Evolutionary conservation across 1,284 basidiomycete species (phyloP).

Genomic region (Cutaneotrichosporon mucoides): DNA sequence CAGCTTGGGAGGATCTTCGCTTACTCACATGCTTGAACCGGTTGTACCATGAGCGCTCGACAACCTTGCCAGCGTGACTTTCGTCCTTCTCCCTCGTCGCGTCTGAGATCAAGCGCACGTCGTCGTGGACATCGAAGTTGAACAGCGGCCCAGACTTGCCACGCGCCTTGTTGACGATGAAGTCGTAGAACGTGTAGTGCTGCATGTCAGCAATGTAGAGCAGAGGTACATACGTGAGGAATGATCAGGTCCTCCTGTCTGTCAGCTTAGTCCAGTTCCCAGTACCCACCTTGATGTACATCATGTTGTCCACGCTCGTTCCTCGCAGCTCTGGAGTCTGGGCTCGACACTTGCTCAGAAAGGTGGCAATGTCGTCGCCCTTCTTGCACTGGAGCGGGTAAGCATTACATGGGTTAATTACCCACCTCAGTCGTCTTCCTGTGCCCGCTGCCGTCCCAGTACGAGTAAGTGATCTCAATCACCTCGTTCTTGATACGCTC

Average conservation of each 20-base stretch:
- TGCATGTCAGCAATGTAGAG: constrained; percentile 42
- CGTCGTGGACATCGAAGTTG: constrained; percentile 99
- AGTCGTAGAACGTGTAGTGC: constrained; percentile 98
- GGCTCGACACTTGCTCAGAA: constrained; percentile 86
- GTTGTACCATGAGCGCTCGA: constrained; percentile 93
- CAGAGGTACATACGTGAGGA: constrained; percentile 64
- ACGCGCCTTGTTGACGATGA: constrained; percentile 95
- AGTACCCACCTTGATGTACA: constrained; percentile 85
- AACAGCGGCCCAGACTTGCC: constrained; percentile 98
- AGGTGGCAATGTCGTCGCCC: constrained; percentile 83
- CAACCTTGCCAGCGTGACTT: constrained; percentile 97
- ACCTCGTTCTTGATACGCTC: constrained; percentile 40
- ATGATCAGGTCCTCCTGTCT: constrained; percentile 87
- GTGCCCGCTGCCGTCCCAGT: constrained; percentile 98
- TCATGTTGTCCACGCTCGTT: constrained; percentile 88
- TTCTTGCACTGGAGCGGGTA: constrained; percentile 75
- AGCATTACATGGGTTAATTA: constrained; percentile 12
- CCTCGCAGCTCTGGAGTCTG: constrained; percentile 89
- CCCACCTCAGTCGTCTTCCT: constrained; percentile 83
- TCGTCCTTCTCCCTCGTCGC: constrained; percentile 97
- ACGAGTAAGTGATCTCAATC: constrained; percentile 67
- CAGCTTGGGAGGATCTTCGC: constrained; percentile 41
- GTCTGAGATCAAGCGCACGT: constrained; percentile 90
- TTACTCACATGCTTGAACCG: constrained; percentile 68
- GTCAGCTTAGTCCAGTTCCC: background rate